These are phyloP conservation scores for Asterionellopsis glacialis DNA, from an alignment of 108 stramenopile genomes.

Conservation along the genomic window DNA sequence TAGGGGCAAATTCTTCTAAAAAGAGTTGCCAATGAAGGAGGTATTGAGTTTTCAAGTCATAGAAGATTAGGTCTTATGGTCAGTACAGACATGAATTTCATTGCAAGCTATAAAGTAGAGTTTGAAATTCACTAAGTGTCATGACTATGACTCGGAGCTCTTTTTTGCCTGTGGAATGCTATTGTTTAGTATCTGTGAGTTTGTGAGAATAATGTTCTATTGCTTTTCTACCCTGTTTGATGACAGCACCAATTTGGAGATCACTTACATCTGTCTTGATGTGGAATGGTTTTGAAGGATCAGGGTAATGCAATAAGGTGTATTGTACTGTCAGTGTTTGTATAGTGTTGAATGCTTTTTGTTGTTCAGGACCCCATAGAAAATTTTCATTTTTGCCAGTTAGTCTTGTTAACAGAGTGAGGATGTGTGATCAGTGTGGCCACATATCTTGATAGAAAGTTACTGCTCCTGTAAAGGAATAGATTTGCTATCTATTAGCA, in stretches of 20 bases:
- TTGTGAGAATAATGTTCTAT: conserved; percentile 10
- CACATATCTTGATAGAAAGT: conserved; percentile 41
- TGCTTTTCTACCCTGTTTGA: conserved; percentile 21
- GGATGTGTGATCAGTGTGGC: conserved; percentile 35
- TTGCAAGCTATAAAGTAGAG: conserved; percentile 26
- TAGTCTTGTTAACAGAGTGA: conserved; percentile 29
- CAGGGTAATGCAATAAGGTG: conserved; percentile 23
- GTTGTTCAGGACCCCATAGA: conserved; percentile 21
- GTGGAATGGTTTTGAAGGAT: conserved; percentile 29
- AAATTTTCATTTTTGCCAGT: conserved; percentile 22
- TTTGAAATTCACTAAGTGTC: conserved; percentile 15
- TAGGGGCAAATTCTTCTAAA: too few species aligned
- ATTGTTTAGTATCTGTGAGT: conserved; percentile 11
- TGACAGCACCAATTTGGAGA: too few species aligned
- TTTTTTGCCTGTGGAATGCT: conserved; percentile 20
- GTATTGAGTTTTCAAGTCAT: too few species aligned
- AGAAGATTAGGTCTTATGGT: conserved; percentile 30
- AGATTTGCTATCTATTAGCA: conserved; percentile 19
- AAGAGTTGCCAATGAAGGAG: too few species aligned
- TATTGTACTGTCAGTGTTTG: conserved; percentile 33
- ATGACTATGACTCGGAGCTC: conserved; percentile 19
- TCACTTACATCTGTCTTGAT: conserved; percentile 36
- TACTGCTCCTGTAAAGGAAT: conserved; percentile 36
- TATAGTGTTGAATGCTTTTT: conserved; percentile 41
- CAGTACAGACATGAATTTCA: too few species aligned